phyloP scores from a whole-genome alignment of 139 green algal species.

The Coelastrella sp. region DNA sequence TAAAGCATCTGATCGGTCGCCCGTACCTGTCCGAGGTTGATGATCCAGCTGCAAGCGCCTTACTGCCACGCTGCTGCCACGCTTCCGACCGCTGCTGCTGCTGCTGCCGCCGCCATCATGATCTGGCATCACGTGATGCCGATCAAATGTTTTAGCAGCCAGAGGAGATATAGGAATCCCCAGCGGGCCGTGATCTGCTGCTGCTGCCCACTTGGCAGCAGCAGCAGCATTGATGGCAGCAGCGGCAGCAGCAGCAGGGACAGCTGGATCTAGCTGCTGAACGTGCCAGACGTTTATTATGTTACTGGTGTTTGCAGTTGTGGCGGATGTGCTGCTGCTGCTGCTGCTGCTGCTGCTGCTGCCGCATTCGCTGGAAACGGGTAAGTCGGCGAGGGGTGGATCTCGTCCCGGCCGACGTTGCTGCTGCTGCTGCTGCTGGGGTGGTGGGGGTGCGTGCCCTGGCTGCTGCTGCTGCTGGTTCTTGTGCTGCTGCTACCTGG shows the following conservation, averaged over 20 bases:
- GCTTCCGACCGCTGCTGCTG: neutral
- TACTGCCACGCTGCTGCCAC: no score
- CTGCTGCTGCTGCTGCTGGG: neutral
- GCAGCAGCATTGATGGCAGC: constrained; percentile 3
- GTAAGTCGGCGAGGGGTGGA: neutral
- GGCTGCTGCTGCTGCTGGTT: neutral
- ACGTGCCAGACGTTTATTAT: neutral
- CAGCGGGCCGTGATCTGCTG: neutral
- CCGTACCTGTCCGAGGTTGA: no score
- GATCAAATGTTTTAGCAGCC: neutral
- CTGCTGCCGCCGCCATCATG: neutral
- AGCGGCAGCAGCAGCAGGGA: neutral
- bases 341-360: constrained; percentile 17
- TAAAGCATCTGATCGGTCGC: no score
- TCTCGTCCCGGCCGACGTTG: neutral
- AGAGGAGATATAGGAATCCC: neutral
- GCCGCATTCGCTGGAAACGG: neutral
- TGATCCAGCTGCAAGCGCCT: no score
- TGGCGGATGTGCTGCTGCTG: constrained; percentile 21
- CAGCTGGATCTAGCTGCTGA: neutral
- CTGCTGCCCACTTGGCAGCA: neutral
- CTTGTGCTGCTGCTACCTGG: neutral
- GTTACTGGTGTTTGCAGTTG: neutral
- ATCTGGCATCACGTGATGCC: neutral
- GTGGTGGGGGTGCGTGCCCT: neutral